Evolutionary conservation across 2,329 filamentous ascomycete genomes (phyloP), one percentile per base, ranked within the genome.

Genomic region (Mycosphaerella sp.): DNA sequence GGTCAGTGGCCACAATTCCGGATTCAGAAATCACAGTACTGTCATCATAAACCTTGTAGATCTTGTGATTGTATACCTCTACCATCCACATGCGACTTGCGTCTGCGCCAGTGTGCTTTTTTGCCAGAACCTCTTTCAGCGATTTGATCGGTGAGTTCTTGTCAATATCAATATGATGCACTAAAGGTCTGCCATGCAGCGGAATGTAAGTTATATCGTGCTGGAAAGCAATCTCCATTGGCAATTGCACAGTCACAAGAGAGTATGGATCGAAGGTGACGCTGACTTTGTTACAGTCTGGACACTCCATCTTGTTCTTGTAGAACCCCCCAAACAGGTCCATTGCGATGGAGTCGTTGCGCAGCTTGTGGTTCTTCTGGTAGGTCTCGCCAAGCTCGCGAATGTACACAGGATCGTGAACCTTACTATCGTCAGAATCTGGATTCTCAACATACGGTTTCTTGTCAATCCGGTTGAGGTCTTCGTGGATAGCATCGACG

Each of bases 221-320:
- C 52, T 75, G 77, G 86, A 89, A 95, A 40, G 88, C 79, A 58
- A 85, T 89, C 67, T 93, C 86, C 49, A 95, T 81, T 0, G 93
- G 93, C 30, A 98, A 74, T 51, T 94, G 93, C 18, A 98, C 74
- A 0, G 93, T 96, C 53, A 98, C 73, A 59, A 94, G 93, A 69
- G 89, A 96, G 75, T 95, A 98, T 0, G 93, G 93, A 67, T 98
- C 93, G 65, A 98, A 98, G 0, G 93, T 97, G 62, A 98, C 95
- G 79, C 90, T 96, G 70, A 97, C 86, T 72, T 97, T 98, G 61
- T 85, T 79, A 68, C 93, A 98, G 6, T 79, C 80, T 0, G 93
- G 93, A 65, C 93, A 98, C 57, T 93, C 85, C 57, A 98, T 79
- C 0, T 91, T 97, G 40, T 94, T 97, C 73, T 97, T 96, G 79